phyloP scores from a whole-genome alignment of 208 protist species.

The Endotrypanum monterogeii region DNA sequence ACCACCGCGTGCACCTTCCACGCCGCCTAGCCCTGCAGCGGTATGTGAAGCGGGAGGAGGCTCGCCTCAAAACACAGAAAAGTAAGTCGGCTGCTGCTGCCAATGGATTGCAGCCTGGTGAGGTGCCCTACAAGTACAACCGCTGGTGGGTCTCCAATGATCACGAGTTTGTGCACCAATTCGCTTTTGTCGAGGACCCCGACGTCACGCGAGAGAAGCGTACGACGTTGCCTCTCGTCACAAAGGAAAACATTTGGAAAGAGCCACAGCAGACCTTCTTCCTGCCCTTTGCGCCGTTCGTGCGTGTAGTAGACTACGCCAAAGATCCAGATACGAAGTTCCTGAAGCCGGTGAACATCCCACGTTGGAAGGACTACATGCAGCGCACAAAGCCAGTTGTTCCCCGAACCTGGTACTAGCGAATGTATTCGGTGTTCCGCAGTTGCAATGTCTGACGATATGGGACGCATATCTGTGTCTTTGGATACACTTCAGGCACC shows the following conservation, averaged over 20 bases:
- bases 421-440: background rate
- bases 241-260: conserved; percentile 86
- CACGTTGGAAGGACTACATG: conserved; percentile 93
- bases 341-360: conserved; percentile 83
- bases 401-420: conserved; percentile 89
- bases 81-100: conserved; percentile 9
- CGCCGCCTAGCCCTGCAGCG: conserved; percentile 77
- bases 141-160: conserved; percentile 90
- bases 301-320: conserved; percentile 87
- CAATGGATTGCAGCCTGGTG: conserved; percentile 16
- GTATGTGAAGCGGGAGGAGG: conserved; percentile 60
- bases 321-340: conserved; percentile 90
- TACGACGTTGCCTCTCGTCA: conserved; percentile 62
- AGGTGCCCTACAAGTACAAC: conserved; percentile 90
- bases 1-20: conserved; percentile 87
- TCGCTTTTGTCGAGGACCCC: conserved; percentile 87
- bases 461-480: background rate
- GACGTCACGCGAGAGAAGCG: conserved; percentile 71
- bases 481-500: background rate
- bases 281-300: conserved; percentile 85
- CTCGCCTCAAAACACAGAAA: conserved; percentile 30
- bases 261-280: conserved; percentile 89
- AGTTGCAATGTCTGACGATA: background rate
- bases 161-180: conserved; percentile 91
- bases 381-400: conserved; percentile 87